Conservation (phyloP, 805 yeast species). For the Ogataea trehaloabstinens region DNA sequence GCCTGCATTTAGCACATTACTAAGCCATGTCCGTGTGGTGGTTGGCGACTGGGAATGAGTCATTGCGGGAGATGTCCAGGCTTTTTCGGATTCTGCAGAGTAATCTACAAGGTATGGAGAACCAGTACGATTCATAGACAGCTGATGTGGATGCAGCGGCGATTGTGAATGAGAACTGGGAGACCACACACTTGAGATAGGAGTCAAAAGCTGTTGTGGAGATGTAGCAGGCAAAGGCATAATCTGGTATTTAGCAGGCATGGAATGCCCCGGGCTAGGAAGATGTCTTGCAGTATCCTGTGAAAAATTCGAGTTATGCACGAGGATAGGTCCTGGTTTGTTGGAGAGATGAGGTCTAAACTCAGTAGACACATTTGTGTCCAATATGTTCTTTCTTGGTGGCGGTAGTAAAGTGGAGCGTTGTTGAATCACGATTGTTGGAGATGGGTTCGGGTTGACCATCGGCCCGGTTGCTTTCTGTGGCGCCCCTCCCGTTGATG, state of each 20-base stretch:
- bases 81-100: not conserved
- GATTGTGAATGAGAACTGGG: slow-evolving; percentile 7
- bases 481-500: not conserved
- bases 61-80: slow-evolving; percentile 2
- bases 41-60: slow-evolving; percentile 6
- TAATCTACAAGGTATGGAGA: not conserved
- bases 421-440: slow-evolving; percentile 21
- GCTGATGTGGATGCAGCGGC: slow-evolving; percentile 3
- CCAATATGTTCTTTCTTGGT: slow-evolving; percentile 24
- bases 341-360: slow-evolving; percentile 29
- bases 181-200: slow-evolving; percentile 14
- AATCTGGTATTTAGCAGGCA: slow-evolving; percentile 3
- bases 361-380: slow-evolving; percentile 15
- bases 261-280: slow-evolving; percentile 3
- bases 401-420: slow-evolving; percentile 30
- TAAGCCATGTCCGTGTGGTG: slow-evolving; percentile 19
- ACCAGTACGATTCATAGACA: not conserved
- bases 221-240: not conserved
- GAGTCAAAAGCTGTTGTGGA: slow-evolving; percentile 16
- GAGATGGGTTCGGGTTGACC: slow-evolving; percentile 7
- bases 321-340: slow-evolving; percentile 31
- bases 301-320: slow-evolving; percentile 21
- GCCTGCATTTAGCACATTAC: slow-evolving; percentile 16
- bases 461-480: not conserved
- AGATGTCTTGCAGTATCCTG: slow-evolving; percentile 1